These are phyloP conservation scores for Aspergillus saccharolyticus DNA, from an alignment of 495 filamentous ascomycete genomes.

Conservation along the genomic window DNA sequence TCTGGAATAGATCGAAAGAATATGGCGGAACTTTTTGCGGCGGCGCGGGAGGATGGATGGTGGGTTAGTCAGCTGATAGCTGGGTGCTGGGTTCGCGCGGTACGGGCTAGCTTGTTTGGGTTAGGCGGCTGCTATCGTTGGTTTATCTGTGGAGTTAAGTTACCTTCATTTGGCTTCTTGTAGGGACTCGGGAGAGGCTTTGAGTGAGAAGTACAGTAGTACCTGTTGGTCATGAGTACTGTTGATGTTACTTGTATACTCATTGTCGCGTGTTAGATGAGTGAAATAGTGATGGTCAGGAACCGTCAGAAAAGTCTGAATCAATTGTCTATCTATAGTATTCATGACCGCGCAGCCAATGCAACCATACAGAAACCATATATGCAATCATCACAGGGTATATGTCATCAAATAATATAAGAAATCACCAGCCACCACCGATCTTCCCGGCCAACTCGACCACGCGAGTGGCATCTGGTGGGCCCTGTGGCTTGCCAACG, in stretches of 20 bases:
- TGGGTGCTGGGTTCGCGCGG: not conserved
- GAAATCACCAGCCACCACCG: conserved; percentile 81
- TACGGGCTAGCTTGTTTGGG: not conserved
- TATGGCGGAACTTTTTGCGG: not conserved
- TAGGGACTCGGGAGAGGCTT: no score
- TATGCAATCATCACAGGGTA: conserved; percentile 11
- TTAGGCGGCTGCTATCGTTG: not conserved
- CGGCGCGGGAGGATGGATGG: not conserved
- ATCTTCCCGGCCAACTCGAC: conserved; percentile 88
- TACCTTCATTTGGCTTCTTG: no score
- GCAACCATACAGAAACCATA: not conserved
- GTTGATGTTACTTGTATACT: no score
- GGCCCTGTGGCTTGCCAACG: conserved; percentile 68
- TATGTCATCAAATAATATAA: conserved; percentile 8
- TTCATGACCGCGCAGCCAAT: conserved; percentile 3
- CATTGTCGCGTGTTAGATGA: no score
- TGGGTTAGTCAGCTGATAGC: not conserved
- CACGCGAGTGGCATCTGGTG: conserved; percentile 67
- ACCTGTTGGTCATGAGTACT: no score
- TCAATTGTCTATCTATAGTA: conserved; percentile 7
- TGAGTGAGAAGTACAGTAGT: no score
- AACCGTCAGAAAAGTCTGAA: no score
- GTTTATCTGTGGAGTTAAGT: no score
- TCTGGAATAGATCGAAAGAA: no score
- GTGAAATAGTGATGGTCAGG: no score